These are phyloP conservation scores for Penicillium polonicum DNA, from an alignment of 2,329 filamentous ascomycete species.

Conservation along the genomic window DNA sequence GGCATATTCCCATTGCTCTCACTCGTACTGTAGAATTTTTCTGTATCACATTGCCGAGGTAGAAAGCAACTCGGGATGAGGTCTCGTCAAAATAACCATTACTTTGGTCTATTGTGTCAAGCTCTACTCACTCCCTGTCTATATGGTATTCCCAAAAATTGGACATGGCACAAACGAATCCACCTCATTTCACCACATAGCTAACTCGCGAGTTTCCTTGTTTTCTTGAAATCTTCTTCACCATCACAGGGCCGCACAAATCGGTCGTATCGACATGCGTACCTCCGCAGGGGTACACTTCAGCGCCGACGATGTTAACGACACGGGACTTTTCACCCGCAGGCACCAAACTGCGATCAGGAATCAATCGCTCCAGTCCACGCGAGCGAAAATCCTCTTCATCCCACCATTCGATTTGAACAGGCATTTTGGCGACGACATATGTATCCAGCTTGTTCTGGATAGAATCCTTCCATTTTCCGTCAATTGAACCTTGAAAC, in stretches of 20 bases:
- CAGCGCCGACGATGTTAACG: constrained; percentile 66
- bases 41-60: background rate
- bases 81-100: background rate
- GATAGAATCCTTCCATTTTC: constrained; percentile 61
- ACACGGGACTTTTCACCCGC: constrained; percentile 62
- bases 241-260: constrained; percentile 55
- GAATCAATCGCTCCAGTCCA: constrained; percentile 57
- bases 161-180: background rate
- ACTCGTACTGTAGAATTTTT: background rate
- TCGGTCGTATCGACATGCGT: constrained; percentile 67
- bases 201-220: constrained; percentile 63
- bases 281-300: constrained; percentile 71
- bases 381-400: constrained; percentile 59
- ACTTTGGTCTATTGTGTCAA: background rate
- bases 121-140: background rate
- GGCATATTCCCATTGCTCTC: background rate
- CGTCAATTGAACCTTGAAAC: constrained; percentile 66
- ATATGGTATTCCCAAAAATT: background rate
- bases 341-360: constrained; percentile 46
- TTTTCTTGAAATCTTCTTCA: constrained; percentile 65
- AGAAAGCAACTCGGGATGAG: too few relatives aligned
- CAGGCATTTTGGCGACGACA: constrained; percentile 55
- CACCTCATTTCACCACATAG: constrained; percentile 35
- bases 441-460: constrained; percentile 62
- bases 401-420: constrained; percentile 67